Conservation (phyloP, 495 filamentous ascomycete genomes). For the Lasiosphaeris hirsuta region DNA sequence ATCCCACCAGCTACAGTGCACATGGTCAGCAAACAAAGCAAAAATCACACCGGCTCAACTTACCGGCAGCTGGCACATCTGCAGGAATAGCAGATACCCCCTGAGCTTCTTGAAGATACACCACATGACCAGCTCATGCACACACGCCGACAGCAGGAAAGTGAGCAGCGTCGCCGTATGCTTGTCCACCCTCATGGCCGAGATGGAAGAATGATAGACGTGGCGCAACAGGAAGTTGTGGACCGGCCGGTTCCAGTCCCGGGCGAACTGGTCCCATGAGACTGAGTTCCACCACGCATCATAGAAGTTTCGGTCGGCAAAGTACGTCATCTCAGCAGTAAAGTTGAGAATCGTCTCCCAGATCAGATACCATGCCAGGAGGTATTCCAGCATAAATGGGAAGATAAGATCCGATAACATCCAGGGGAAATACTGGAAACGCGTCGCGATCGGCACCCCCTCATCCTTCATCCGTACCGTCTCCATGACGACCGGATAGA, state of each 20-base stretch:
- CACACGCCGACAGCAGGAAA: constrained; percentile 64
- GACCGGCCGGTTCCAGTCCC: constrained; percentile 71
- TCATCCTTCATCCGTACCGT: constrained; percentile 61
- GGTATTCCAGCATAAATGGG: constrained; percentile 72
- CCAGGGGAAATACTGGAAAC: constrained; percentile 65
- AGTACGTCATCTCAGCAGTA: constrained; percentile 66
- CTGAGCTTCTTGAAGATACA: constrained; percentile 73
- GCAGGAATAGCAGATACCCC: constrained; percentile 65
- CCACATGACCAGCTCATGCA: constrained; percentile 76
- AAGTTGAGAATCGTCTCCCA: constrained; percentile 80
- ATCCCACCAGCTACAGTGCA: constrained; percentile 46
- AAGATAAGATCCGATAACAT: constrained; percentile 68
- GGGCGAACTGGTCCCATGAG: constrained; percentile 65
- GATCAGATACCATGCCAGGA: constrained; percentile 70
- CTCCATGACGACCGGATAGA: constrained; percentile 64
- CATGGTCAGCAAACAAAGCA: constrained; percentile 4
- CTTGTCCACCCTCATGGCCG: constrained; percentile 62
- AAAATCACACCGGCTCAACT: constrained; percentile 2
- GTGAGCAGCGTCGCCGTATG: constrained; percentile 69
- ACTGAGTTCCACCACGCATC: constrained; percentile 67
- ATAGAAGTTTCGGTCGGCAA: constrained; percentile 77
- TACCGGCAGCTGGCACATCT: constrained; percentile 66
- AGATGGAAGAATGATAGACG: constrained; percentile 72
- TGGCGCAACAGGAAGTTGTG: constrained; percentile 71
- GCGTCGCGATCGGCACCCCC: constrained; percentile 53